Conservation (phyloP, 176 grass and related monocot genomes). For the Pharus latifolius region DNA sequence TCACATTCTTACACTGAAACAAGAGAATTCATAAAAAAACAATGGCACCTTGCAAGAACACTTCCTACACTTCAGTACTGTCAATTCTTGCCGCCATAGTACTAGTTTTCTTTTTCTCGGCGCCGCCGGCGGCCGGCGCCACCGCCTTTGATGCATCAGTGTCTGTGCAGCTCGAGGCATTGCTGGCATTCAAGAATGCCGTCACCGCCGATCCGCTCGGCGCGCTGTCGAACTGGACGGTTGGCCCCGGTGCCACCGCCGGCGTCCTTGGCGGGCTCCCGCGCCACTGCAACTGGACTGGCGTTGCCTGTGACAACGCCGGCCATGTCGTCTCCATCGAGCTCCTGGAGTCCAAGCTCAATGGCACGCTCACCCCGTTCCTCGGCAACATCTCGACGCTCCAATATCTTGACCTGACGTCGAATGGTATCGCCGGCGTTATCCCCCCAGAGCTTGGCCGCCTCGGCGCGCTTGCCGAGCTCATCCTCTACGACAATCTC, state of each 20-base stretch:
- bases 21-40: background rate
- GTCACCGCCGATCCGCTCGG: slow-evolving; percentile 50
- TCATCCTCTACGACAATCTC: slow-evolving; percentile 25
- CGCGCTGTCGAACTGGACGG: slow-evolving; percentile 39
- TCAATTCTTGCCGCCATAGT: background rate
- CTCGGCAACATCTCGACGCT: slow-evolving; percentile 80
- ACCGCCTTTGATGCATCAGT: background rate
- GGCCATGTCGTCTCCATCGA: slow-evolving; percentile 41
- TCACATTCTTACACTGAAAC: background rate
- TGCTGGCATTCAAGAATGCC: slow-evolving; percentile 69
- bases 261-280: background rate
- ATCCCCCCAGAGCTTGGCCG: slow-evolving; percentile 54
- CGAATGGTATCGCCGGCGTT: slow-evolving; percentile 38
- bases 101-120: background rate
- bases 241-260: background rate
- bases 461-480: slow-evolving; percentile 21
- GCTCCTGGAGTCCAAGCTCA: slow-evolving; percentile 30
- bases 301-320: slow-evolving; percentile 51
- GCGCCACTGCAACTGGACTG: slow-evolving; percentile 61
- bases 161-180: slow-evolving; percentile 44
- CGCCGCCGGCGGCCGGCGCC: background rate
- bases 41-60: slow-evolving; percentile 9
- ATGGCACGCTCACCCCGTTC: slow-evolving; percentile 57
- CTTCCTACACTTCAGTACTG: background rate
- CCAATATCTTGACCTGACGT: slow-evolving; percentile 49